Evolutionary conservation across 108 stramenopile species (phyloP).

Genomic region (Hondaea fermentalgiana): DNA sequence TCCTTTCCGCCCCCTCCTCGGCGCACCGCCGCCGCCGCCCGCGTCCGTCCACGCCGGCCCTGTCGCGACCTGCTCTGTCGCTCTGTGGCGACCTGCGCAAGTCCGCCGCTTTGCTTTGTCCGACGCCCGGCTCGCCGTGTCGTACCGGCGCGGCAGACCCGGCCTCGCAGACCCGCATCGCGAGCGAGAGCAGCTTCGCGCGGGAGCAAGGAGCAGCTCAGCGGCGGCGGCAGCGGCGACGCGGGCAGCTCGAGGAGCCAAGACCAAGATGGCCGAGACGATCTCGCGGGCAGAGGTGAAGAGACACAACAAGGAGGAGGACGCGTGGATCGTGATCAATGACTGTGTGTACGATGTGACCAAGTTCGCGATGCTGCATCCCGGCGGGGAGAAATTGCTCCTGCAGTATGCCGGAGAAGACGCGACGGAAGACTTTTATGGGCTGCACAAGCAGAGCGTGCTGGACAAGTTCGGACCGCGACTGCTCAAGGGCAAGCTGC

Average conservation of each 20-base stretch:
- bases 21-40: too few relatives aligned
- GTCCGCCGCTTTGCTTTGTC: too few relatives aligned
- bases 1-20: too few relatives aligned
- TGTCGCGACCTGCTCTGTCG: too few relatives aligned
- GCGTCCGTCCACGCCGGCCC: too few relatives aligned
- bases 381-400: conserved; percentile 88
- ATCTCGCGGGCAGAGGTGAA: conserved; percentile 55
- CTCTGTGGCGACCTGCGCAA: too few relatives aligned
- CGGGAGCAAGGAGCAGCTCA: background rate
- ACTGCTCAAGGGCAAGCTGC: background rate
- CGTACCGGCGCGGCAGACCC: too few relatives aligned
- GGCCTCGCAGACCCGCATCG: background rate
- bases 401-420: conserved; percentile 79
- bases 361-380: conserved; percentile 88
- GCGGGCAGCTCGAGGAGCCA: background rate
- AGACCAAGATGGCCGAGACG: background rate
- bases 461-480: background rate
- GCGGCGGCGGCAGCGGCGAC: too few relatives aligned
- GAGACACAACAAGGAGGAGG: conserved; percentile 72
- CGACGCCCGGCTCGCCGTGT: too few relatives aligned
- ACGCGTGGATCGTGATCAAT: conserved; percentile 91
- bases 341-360: conserved; percentile 95
- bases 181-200: background rate
- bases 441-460: background rate
- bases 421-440: conserved; percentile 38